Percentiles rank a stretch among this genome's conserved stretches.
phyloP scores from a whole-genome alignment of 1,139 yeast genomes.

The Insectozyma bohioensis region DNA sequence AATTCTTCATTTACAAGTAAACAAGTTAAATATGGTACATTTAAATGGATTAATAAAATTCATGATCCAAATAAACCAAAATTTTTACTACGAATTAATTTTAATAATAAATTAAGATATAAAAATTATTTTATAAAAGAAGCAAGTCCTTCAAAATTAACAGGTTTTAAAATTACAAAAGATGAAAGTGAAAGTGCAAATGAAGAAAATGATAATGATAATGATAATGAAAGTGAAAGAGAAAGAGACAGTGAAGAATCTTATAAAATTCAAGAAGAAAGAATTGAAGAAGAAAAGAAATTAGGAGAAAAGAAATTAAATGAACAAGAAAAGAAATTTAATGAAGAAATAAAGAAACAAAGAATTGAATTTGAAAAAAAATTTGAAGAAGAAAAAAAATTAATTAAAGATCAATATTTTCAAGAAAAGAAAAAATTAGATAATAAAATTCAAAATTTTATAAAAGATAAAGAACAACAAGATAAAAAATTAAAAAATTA shows the following conservation, averaged over 20 bases:
- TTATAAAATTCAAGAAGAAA: slow-evolving; percentile 3
- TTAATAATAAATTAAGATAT: slow-evolving; percentile 20
- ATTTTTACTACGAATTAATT: slow-evolving; percentile 30
- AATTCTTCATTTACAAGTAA: slow-evolving; percentile 10
- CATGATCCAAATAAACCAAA: slow-evolving; percentile 25
- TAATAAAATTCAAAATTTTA: slow-evolving; percentile 5
- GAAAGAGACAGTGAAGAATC: background rate
- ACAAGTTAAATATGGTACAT: slow-evolving; percentile 13
- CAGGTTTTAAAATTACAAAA: slow-evolving; percentile 26
- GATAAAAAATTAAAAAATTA: slow-evolving; percentile 2
- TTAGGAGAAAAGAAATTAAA: background rate
- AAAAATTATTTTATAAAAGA: slow-evolving; percentile 11
- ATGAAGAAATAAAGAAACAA: slow-evolving; percentile 4
- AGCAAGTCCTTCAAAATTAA: slow-evolving; percentile 11
- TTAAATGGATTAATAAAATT: slow-evolving; percentile 36
- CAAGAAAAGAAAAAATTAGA: slow-evolving; percentile 2
- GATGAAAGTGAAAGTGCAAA: slow-evolving; percentile 3
- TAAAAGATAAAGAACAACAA: slow-evolving; percentile 5
- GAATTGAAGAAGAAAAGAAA: slow-evolving; percentile 6
- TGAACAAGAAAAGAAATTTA: background rate
- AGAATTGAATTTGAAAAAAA: no score
- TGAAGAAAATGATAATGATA: slow-evolving; percentile 1
- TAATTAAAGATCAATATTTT: background rate
- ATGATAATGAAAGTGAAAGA: slow-evolving; percentile 2
- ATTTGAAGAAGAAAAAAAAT: background rate